Evolutionary conservation across 331 rosid species (phyloP).

Genomic region (Pyracantha coccinea): DNA sequence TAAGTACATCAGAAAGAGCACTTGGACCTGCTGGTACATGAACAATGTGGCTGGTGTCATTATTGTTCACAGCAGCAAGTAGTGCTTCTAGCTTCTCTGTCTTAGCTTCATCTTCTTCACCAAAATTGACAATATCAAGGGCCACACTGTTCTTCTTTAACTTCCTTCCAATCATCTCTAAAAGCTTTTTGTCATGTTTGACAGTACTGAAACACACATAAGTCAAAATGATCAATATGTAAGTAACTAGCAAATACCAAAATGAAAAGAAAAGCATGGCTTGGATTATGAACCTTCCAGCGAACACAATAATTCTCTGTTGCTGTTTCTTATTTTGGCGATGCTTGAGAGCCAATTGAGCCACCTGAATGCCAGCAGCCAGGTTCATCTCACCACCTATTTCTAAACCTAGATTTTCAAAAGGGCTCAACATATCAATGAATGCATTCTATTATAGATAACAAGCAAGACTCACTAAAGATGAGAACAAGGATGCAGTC

Average conservation of each 20-base stretch:
- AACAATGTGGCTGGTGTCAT: constrained; percentile 80
- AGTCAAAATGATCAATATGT: background rate
- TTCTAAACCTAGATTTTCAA: constrained; percentile 56
- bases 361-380: constrained; percentile 94
- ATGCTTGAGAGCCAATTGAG: constrained; percentile 93
- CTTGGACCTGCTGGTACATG: constrained; percentile 83
- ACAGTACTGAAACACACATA: constrained; percentile 39
- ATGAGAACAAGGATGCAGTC: background rate
- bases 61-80: constrained; percentile 82
- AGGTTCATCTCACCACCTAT: constrained; percentile 93
- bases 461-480: background rate
- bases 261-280: background rate
- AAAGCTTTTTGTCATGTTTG: constrained; percentile 72
- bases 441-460: background rate
- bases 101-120: constrained; percentile 95
- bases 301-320: constrained; percentile 85
- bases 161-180: constrained; percentile 87
- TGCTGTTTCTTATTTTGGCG: constrained; percentile 99
- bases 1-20: constrained; percentile 87
- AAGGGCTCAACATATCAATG: background rate
- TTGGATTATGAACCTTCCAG: constrained; percentile 56
- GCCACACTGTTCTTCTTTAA: constrained; percentile 92
- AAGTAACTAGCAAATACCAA: background rate
- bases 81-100: constrained; percentile 85
- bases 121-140: constrained; percentile 88